phyloP scores from a whole-genome alignment of 371 early-diverging fungal genomes.

The Saksenaea vasiformis region DNA sequence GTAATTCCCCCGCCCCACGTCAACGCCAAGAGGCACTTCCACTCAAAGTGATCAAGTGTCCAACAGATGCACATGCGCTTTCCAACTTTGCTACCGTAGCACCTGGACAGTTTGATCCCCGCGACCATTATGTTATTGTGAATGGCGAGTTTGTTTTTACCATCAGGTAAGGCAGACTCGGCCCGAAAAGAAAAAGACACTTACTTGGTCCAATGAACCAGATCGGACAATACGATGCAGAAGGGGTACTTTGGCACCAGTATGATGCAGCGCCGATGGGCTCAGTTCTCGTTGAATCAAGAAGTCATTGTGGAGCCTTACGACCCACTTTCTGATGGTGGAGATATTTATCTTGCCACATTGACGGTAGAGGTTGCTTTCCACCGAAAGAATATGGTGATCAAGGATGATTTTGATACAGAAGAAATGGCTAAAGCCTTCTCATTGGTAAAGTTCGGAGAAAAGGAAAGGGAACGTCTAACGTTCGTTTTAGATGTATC shows the following conservation, averaged over 20 bases:
- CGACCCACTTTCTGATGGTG: constrained; percentile 62
- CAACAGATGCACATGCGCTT: constrained; percentile 71
- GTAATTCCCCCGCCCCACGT: neutral
- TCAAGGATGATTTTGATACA: constrained; percentile 67
- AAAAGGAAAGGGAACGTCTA: neutral
- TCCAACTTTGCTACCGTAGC: constrained; percentile 80
- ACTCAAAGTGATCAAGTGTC: constrained; percentile 55
- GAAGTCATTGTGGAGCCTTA: constrained; percentile 80
- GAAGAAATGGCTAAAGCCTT: constrained; percentile 75
- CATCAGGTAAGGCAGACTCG: constrained; percentile 54
- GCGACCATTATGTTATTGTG: constrained; percentile 71
- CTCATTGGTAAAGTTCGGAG: constrained; percentile 42
- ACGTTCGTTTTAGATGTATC: constrained; percentile 49
- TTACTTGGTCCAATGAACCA: constrained; percentile 18
- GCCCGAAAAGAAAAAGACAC: neutral
- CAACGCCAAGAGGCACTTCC: neutral
- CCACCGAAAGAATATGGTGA: constrained; percentile 54
- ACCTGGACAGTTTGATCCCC: constrained; percentile 70
- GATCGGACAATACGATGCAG: constrained; percentile 57
- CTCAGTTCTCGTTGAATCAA: constrained; percentile 79
- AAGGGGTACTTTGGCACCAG: constrained; percentile 77
- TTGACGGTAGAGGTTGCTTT: constrained; percentile 76
- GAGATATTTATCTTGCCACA: constrained; percentile 67
- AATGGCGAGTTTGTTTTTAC: constrained; percentile 80
- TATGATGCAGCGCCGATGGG: constrained; percentile 84